Evolutionary conservation across 2,329 filamentous ascomycete species (phyloP).

Genomic region (Trichoderma sp.): DNA sequence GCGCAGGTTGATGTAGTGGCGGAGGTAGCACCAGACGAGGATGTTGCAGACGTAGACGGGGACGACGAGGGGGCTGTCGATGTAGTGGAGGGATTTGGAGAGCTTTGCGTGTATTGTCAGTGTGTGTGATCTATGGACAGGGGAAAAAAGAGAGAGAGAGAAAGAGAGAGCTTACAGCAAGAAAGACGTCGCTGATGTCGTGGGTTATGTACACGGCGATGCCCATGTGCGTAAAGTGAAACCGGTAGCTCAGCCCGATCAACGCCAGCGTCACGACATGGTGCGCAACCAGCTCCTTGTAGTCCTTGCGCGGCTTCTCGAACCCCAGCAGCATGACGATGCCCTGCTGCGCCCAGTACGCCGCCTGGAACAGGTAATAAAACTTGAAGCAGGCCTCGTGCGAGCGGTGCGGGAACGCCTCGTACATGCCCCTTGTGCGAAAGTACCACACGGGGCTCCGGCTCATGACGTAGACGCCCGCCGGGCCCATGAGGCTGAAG

Average conservation of each 20-base stretch:
- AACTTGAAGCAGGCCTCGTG: slow-evolving; percentile 84
- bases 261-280: slow-evolving; percentile 84
- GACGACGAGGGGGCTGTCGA: slow-evolving; percentile 72
- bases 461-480: slow-evolving; percentile 86
- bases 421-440: slow-evolving; percentile 86
- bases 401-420: slow-evolving; percentile 78
- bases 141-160: background rate
- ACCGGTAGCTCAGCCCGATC: slow-evolving; percentile 84
- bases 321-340: slow-evolving; percentile 81
- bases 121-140: background rate
- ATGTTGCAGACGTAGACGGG: slow-evolving; percentile 85
- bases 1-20: slow-evolving; percentile 78
- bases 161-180: slow-evolving; percentile 59
- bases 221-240: slow-evolving; percentile 94
- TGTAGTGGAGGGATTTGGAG: slow-evolving; percentile 86
- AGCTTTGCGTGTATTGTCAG: slow-evolving; percentile 37
- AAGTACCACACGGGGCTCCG: slow-evolving; percentile 90
- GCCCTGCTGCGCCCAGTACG: slow-evolving; percentile 91
- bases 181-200: slow-evolving; percentile 91
- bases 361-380: slow-evolving; percentile 89
- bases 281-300: slow-evolving; percentile 86
- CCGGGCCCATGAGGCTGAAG: slow-evolving; percentile 78
- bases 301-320: slow-evolving; percentile 92
- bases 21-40: slow-evolving; percentile 80
- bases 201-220: slow-evolving; percentile 92